Percentiles rank a stretch among this genome's conserved stretches.
These are phyloP conservation scores for Bipolaris sorokiniana DNA, from an alignment of 2,329 filamentous ascomycete species.

Conservation along the genomic window DNA sequence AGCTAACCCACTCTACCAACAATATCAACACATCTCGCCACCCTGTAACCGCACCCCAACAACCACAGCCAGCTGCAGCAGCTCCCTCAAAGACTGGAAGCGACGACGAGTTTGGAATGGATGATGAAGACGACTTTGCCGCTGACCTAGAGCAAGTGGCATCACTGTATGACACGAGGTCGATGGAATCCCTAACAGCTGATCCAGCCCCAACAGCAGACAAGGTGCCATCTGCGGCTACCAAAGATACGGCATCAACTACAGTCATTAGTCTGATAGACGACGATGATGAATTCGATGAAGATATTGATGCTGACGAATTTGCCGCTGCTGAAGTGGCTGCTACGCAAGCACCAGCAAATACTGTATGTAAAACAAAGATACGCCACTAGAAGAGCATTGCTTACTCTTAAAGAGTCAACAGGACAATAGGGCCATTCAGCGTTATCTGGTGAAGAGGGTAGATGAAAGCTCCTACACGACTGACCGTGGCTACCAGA, in stretches of 20 bases:
- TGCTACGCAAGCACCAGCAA: constrained; percentile 69
- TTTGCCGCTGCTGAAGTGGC: constrained; percentile 70
- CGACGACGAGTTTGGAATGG: constrained; percentile 55
- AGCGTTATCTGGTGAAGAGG: constrained; percentile 82
- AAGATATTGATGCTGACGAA: constrained; percentile 73
- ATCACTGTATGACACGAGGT: constrained; percentile 60
- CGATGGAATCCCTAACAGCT: constrained; percentile 25
- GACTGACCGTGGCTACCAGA: constrained; percentile 65
- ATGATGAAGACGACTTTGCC: constrained; percentile 58
- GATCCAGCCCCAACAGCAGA: constrained; percentile 5
- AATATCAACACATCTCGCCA: constrained; percentile 16
- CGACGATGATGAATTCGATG: constrained; percentile 68
- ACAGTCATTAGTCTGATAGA: constrained; percentile 37
- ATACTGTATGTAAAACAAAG: constrained; percentile 58
- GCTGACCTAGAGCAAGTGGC: constrained; percentile 65
- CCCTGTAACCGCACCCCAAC: constrained; percentile 1
- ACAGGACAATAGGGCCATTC: constrained; percentile 74
- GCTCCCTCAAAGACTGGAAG: constrained; percentile 31
- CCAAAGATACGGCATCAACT: constrained; percentile 13
- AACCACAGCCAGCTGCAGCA: constrained; percentile 2
- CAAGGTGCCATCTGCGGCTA: not conserved
- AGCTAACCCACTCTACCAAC: constrained; percentile 10
- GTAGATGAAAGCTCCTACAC: constrained; percentile 73
- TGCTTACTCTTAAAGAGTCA: constrained; percentile 73
- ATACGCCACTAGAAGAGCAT: constrained; percentile 25